phyloP scores from a whole-genome alignment of 2,329 filamentous ascomycete species.

The Alternaria sp. region DNA sequence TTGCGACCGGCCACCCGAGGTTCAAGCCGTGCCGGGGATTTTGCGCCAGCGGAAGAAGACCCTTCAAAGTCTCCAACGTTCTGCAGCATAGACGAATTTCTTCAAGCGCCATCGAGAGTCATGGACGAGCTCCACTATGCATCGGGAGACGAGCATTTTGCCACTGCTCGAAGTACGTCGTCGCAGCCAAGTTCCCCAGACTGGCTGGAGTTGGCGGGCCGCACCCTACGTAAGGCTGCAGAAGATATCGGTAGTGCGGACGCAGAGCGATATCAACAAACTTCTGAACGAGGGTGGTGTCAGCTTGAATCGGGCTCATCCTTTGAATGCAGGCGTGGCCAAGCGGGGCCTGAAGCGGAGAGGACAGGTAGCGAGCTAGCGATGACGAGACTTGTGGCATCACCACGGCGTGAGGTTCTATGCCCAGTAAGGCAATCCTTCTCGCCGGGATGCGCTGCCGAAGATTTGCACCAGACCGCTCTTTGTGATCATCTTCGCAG shows the following conservation, averaged over 20 bases:
- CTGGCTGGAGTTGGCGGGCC: neutral
- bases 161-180: conserved; percentile 8
- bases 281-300: conserved; percentile 1
- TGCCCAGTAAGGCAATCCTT: conserved; percentile 24
- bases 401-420: conserved; percentile 38
- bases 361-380: conserved; percentile 23
- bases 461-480: conserved; percentile 30
- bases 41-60: conserved; percentile 10
- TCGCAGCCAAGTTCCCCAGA: neutral
- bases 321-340: conserved; percentile 5
- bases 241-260: conserved; percentile 13
- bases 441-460: conserved; percentile 21
- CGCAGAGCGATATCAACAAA: conserved; percentile 26
- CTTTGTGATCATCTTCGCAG: conserved; percentile 14
- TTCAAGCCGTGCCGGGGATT: conserved; percentile 9
- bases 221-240: conserved; percentile 26
- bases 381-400: conserved; percentile 34
- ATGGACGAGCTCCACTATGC: conserved; percentile 1
- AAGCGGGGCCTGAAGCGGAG: conserved; percentile 25
- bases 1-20: conserved; percentile 16
- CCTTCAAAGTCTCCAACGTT: conserved; percentile 9
- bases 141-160: conserved; percentile 15
- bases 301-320: neutral
- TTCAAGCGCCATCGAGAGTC: conserved; percentile 8
- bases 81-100: conserved; percentile 12